Base-by-base conservation (phyloP, 805 yeast genomes). In the Scheffersomyces stipitis region DNA sequence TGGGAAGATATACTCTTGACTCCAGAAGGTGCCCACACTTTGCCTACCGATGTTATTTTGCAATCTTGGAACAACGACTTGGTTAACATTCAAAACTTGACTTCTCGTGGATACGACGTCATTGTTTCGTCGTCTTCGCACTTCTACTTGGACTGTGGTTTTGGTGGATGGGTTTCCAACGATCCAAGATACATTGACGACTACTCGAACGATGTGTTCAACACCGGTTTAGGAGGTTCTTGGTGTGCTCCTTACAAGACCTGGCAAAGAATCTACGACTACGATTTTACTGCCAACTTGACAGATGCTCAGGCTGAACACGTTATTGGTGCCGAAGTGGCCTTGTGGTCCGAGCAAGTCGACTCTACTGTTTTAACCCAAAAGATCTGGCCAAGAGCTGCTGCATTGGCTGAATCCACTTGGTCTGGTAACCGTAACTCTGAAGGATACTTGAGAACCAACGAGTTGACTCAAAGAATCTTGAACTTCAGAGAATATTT, bases 221-320 rank as follows among this genome's bases (percentile, higher is more conserved):
- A 64, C 45, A 41, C 48, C 14, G 59, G 60, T 4, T 24, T 30
- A 26, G 69, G 65, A 16, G 70, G 71, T 5, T 57, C 66, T 2
- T 66, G 69, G 67, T 67, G 73, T 42, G 65, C 56, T 18, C 73
- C 74, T 5, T 69, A 69, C 52, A 69, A 67, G 46, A 63, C 66
- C 1, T 69, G 70, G 70, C 73, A 68, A 42, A 44, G 66, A 34
- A 65, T 69, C 30, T 68, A 67, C 44, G 48, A 52, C 38, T 65
- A 46, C 36, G 71, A 67, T 38, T 49, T 66, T 35, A 44, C 60
- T 13, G 50, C 48, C 9, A 52, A 51, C 32, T 52, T 68, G 27
- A 64, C 67, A 12, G 51, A 38, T 1, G 50, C 34, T 5, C 62
- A 68, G 45, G 40, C 43, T 8, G 18, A 30, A 14, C 67, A 58